A percentile compares a stretch with the other conserved stretches of the same genome.
phyloP scores from a whole-genome alignment of 805 yeast genomes.

The Kuraishia piskuri region DNA sequence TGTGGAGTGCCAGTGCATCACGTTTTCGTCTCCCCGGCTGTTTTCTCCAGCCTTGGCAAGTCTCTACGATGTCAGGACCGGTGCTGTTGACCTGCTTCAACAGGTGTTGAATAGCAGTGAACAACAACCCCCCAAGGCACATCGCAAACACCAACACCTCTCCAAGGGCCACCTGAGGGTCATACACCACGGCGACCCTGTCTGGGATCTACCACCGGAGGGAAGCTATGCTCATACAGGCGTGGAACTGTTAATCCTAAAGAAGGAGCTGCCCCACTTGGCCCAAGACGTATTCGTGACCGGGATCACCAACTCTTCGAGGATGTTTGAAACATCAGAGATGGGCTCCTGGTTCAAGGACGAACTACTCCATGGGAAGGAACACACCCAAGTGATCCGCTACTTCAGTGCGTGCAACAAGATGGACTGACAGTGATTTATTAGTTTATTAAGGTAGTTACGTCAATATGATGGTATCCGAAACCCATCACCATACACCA shows the following conservation, averaged over 20 bases:
- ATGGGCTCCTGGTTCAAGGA: background rate
- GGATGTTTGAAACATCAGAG: background rate
- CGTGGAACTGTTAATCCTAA: background rate
- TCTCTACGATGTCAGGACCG: slow-evolving; percentile 2
- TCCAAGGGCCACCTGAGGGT: background rate
- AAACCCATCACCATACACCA: no score
- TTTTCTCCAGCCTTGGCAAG: slow-evolving; percentile 10
- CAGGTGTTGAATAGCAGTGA: no score
- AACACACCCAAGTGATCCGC: background rate
- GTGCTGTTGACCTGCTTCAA: background rate
- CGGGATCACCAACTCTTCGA: background rate
- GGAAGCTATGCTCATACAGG: background rate
- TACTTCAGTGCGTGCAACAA: background rate
- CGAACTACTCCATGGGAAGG: background rate
- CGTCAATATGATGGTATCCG: no score
- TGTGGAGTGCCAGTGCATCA: slow-evolving; percentile 7
- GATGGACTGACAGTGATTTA: background rate
- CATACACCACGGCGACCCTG: slow-evolving; percentile 1
- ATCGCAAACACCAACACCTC: background rate
- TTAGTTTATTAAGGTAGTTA: no score
- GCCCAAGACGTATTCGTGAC: background rate
- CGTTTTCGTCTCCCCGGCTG: slow-evolving; percentile 12
- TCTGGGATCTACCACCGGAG: background rate
- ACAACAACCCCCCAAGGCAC: no score
- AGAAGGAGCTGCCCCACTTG: background rate